Base-by-base conservation (phyloP, 148 eudicot species). In the Mesembryanthemum crystallinum region DNA sequence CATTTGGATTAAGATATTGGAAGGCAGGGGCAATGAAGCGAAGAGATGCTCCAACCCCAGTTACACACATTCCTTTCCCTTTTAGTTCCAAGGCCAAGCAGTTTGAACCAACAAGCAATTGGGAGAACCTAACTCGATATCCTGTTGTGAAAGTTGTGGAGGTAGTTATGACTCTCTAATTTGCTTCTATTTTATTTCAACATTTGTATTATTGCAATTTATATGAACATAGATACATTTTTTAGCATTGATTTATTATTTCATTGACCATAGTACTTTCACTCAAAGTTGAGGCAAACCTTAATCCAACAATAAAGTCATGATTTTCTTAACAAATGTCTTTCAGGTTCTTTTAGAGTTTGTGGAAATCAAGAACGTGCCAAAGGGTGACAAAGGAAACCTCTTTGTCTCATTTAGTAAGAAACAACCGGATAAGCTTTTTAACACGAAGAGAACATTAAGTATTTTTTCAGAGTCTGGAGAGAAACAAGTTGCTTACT, bases 21-120 rank as follows among this genome's bases (percentile, higher is more conserved):
- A 91, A 87, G 71, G 97, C 98, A 30, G 99, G 99, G 76, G 97
- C 93, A 72, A 92, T 92, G 99, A 84, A 96, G 57, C 83, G 92
- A 79, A 98, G 99, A 54, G n/a, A n/a, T 75, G 63, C 90, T 32
- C 98, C 98, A 27, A 76, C 87, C 66, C 88, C 99, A 42, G 85
- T 95, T 39, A 79, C 83, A 30, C 81, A 78, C 37, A 69, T 75
- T 69, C 97, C 91, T 59, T 81, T 57, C 47, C 72, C 73, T 27
- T 84, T 83, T 63, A 81, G 74, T 33, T n/a, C 52, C 69, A 63
- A 79, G 29, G 68, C 79, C 43, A 82, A 86, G 83, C 76, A 81
- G 76, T 57, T 70, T n/a, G 21, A 64, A 67, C 71, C 72, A 51
- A 71, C 73, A 27, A 9, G 78, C 69, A 82, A 65, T 43, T 52